Percentiles rank a stretch among this genome's conserved stretches.
Evolutionary conservation across 306 rosid species (phyloP).

Genomic region (Herpetospermum pedunculosum): DNA sequence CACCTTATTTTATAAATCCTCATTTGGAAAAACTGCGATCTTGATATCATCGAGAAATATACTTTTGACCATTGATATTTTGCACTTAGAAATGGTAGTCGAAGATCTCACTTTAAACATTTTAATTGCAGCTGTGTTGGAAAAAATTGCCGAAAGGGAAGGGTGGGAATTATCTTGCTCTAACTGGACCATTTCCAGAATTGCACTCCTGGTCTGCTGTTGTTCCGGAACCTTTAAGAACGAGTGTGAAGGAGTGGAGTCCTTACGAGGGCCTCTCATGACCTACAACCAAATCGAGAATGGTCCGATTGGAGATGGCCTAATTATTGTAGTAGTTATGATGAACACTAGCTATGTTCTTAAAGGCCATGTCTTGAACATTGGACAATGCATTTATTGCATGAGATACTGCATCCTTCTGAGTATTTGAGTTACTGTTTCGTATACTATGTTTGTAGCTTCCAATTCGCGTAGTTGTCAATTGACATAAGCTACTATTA

Average conservation of each 20-base stretch:
- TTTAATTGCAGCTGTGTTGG: constrained; percentile 61
- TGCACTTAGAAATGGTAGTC: neutral
- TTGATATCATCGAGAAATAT: no score
- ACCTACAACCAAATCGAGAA: neutral
- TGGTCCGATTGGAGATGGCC: neutral
- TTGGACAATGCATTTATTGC: neutral
- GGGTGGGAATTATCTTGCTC: constrained; percentile 72
- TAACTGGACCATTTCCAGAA: constrained; percentile 77
- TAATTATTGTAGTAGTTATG: neutral
- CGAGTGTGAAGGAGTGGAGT: constrained; percentile 55
- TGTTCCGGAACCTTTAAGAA: constrained; percentile 45
- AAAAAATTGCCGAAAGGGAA: constrained; percentile 45
- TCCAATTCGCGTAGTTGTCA: neutral
- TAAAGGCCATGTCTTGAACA: neutral
- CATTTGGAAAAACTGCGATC: no score
- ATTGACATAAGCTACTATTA: neutral
- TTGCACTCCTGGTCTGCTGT: constrained; percentile 57
- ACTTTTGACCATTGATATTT: no score
- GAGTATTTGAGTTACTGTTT: neutral
- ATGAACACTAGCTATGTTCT: neutral
- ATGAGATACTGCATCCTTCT: neutral
- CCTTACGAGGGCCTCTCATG: constrained; percentile 22
- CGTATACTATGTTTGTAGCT: neutral
- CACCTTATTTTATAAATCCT: no score
- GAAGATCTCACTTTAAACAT: neutral